phyloP scores from a whole-genome alignment of 257 asterid genomes.

The Perilla frutescens region DNA sequence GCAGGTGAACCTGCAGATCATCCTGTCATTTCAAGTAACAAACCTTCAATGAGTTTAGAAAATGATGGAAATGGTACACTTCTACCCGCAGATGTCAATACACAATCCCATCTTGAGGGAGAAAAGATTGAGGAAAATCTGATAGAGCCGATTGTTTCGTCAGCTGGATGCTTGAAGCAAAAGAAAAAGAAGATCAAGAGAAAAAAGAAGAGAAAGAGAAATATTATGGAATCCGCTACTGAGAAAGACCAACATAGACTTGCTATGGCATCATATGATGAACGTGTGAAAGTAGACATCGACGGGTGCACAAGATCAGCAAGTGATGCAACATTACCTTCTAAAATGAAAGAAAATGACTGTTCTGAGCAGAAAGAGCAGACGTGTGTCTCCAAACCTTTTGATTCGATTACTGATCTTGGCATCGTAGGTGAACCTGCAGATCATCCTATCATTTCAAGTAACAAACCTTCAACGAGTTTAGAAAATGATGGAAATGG shows the following conservation, averaged over 20 bases:
- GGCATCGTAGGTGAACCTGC: too few species aligned
- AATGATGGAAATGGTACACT: not conserved
- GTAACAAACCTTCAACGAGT: too few species aligned
- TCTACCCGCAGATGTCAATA: too few species aligned
- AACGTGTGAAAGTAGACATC: not conserved
- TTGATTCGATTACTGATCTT: constrained; percentile 18
- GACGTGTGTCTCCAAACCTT: constrained; percentile 6
- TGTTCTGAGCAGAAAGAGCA: constrained; percentile 26
- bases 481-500: too few species aligned
- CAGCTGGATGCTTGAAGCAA: not conserved
- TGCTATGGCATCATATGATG: constrained; percentile 1
- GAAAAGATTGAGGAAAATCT: too few species aligned
- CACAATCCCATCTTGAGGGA: too few species aligned
- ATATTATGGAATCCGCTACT: not conserved
- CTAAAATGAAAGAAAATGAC: not conserved
- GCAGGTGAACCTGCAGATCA: not conserved
- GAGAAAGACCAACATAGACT: constrained; percentile 24
- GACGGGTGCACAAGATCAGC: not conserved
- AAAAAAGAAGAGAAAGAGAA: constrained; percentile 17
- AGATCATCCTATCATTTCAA: too few species aligned
- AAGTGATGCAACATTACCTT: constrained; percentile 1
- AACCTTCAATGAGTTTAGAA: constrained; percentile 22
- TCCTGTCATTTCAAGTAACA: constrained; percentile 13
- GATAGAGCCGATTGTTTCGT: too few species aligned
- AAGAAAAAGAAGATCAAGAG: constrained; percentile 20